phyloP scores from a whole-genome alignment of 1,284 basidiomycete species.

The Cryptococcus sp. region DNA sequence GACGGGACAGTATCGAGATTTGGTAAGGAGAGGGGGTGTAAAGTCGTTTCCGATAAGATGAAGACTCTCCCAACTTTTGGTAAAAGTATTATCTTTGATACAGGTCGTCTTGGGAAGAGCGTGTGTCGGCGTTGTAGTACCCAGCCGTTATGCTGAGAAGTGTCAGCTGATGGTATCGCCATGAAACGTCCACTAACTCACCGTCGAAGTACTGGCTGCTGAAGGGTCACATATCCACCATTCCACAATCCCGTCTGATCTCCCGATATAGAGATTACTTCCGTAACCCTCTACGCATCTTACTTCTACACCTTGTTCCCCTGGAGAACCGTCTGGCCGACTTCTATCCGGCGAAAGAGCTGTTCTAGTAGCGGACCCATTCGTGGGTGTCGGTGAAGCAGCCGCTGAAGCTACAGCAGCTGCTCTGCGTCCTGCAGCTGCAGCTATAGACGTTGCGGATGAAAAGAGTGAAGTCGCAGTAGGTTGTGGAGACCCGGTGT shows the following conservation, averaged over 20 bases:
- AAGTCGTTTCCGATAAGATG: slow-evolving; percentile 68
- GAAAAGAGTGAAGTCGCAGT: slow-evolving; percentile 24
- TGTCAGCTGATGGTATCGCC: neutral
- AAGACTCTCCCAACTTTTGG: slow-evolving; percentile 67
- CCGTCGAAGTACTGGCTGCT: slow-evolving; percentile 16
- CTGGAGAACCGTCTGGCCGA: neutral
- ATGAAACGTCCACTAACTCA: no score
- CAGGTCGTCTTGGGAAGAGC: slow-evolving; percentile 48
- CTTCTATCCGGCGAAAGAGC: slow-evolving; percentile 6
- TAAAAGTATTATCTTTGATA: slow-evolving; percentile 71
- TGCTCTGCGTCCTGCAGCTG: slow-evolving; percentile 30
- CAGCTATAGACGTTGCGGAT: slow-evolving; percentile 36
- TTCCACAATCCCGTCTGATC: slow-evolving; percentile 45
- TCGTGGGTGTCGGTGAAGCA: slow-evolving; percentile 7
- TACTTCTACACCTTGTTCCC: slow-evolving; percentile 16
- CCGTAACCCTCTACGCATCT: slow-evolving; percentile 45
- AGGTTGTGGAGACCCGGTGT: slow-evolving; percentile 5
- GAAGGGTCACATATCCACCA: slow-evolving; percentile 45
- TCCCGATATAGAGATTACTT: slow-evolving; percentile 45
- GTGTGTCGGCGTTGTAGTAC: slow-evolving; percentile 38
- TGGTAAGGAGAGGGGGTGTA: slow-evolving; percentile 74
- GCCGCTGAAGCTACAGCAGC: slow-evolving; percentile 20
- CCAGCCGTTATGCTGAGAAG: slow-evolving; percentile 32
- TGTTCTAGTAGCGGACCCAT: neutral
- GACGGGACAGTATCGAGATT: slow-evolving; percentile 65